Percentiles rank a stretch among this genome's conserved stretches.
These are phyloP conservation scores for Alternaria panax DNA, from an alignment of 2,329 filamentous ascomycete genomes.

Conservation along the genomic window DNA sequence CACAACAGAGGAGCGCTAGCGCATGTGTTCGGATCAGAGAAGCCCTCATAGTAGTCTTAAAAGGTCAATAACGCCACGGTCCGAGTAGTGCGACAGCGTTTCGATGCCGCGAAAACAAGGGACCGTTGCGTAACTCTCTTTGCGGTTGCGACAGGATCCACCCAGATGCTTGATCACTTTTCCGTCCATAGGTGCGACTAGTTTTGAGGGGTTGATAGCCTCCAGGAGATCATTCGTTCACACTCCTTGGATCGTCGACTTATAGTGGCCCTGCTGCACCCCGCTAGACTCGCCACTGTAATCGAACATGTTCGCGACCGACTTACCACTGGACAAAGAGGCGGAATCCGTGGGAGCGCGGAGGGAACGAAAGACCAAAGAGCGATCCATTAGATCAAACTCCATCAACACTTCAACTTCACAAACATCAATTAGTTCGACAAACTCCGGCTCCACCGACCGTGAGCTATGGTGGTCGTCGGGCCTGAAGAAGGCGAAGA, in stretches of 20 bases:
- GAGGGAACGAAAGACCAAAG: slow-evolving; percentile 43
- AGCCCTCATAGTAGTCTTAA: slow-evolving; percentile 20
- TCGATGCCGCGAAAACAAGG: slow-evolving; percentile 29
- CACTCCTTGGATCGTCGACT: slow-evolving; percentile 20
- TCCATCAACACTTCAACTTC: slow-evolving; percentile 41
- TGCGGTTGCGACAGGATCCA: slow-evolving; percentile 27
- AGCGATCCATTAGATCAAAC: slow-evolving; percentile 31
- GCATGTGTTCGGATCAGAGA: slow-evolving; percentile 20
- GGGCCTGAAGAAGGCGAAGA: slow-evolving; percentile 44
- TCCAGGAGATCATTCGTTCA: slow-evolving; percentile 14
- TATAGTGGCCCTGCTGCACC: slow-evolving; percentile 24
- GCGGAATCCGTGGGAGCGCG: slow-evolving; percentile 50
- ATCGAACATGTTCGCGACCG: slow-evolving; percentile 49
- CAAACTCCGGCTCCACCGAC: slow-evolving; percentile 35
- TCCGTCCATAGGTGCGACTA: slow-evolving; percentile 23
- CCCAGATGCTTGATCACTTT: slow-evolving; percentile 33
- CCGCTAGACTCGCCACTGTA: slow-evolving; percentile 12
- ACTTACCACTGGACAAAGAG: slow-evolving; percentile 47
- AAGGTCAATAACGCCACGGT: slow-evolving; percentile 42
- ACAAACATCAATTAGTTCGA: slow-evolving; percentile 34
- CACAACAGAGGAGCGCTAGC: slow-evolving; percentile 8
- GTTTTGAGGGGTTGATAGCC: slow-evolving; percentile 7
- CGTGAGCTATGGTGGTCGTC: slow-evolving; percentile 45
- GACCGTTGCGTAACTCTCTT: slow-evolving; percentile 35
- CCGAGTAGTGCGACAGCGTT: slow-evolving; percentile 32